phyloP scores from a whole-genome alignment of 2,329 filamentous ascomycete genomes.

The Aspergillus fijiensis region DNA sequence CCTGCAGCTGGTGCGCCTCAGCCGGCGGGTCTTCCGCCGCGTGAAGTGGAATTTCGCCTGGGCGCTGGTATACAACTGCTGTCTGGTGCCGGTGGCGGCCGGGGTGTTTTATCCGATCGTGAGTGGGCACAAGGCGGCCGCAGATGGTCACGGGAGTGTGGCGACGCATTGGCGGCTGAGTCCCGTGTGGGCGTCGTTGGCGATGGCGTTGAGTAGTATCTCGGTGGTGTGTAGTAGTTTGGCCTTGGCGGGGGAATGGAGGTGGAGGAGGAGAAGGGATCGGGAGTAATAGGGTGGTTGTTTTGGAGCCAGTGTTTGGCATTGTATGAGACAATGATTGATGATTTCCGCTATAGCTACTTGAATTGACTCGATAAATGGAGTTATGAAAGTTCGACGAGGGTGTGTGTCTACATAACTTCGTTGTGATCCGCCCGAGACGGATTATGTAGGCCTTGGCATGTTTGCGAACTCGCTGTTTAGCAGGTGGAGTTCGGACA shows the following conservation, averaged over 20 bases:
- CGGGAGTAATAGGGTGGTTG: no score
- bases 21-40: slow-evolving; percentile 68
- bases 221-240: slow-evolving; percentile 84
- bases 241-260: slow-evolving; percentile 57
- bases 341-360: no score
- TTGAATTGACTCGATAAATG: no score
- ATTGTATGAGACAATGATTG: no score
- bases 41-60: slow-evolving; percentile 84
- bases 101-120: slow-evolving; percentile 70
- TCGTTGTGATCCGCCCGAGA: no score
- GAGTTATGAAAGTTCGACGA: no score
- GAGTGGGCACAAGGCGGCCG: slow-evolving; percentile 34
- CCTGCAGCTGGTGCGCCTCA: slow-evolving; percentile 71
- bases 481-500: no score
- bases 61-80: slow-evolving; percentile 78
- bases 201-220: slow-evolving; percentile 90
- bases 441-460: no score
- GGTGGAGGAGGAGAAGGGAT: slow-evolving; percentile 17
- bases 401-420: no score
- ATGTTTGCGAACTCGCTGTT: no score
- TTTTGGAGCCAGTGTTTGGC: no score
- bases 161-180: slow-evolving; percentile 47
- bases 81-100: slow-evolving; percentile 77
- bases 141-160: slow-evolving; percentile 34
- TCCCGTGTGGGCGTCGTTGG: slow-evolving; percentile 75